phyloP scores from a whole-genome alignment of 2,329 filamentous ascomycete species.

The Pezicula rhizophila region DNA sequence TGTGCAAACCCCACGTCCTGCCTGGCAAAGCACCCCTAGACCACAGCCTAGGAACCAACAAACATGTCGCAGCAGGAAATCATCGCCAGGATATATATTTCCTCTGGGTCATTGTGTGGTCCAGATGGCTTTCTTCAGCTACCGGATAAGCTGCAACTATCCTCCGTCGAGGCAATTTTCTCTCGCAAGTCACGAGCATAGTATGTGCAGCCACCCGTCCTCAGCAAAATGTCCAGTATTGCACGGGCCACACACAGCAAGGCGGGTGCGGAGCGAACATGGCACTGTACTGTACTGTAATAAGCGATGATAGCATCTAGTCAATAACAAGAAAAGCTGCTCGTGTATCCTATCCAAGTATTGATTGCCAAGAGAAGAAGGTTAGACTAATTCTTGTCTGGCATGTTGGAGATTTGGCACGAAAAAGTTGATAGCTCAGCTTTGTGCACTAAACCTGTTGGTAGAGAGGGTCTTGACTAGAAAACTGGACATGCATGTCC shows the following conservation, averaged over 20 bases:
- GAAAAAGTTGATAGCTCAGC: background rate
- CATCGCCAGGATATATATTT: no score
- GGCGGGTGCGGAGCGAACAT: no score
- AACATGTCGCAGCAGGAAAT: no score
- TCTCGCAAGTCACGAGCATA: slow-evolving; percentile 14
- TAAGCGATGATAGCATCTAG: slow-evolving; percentile 4
- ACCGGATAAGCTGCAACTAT: slow-evolving; percentile 11
- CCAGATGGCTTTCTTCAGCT: background rate
- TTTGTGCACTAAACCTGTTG: background rate
- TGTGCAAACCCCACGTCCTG: no score
- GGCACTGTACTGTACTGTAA: background rate
- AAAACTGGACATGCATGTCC: background rate
- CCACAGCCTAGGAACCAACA: no score
- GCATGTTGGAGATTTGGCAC: background rate
- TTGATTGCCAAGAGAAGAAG: background rate
- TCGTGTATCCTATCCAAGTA: background rate
- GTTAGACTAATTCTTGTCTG: background rate
- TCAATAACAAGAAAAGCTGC: background rate
- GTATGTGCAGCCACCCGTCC: slow-evolving; percentile 15
- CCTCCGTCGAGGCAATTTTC: slow-evolving; percentile 11
- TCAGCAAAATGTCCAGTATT: slow-evolving; percentile 13
- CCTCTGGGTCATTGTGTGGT: background rate
- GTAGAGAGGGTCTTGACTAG: background rate
- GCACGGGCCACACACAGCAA: slow-evolving; percentile 12
- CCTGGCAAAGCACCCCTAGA: no score